Evolutionary conservation across 2,329 filamentous ascomycete species (phyloP), one percentile per base, ranked within the genome.

Genomic region (Penicillium paneum): DNA sequence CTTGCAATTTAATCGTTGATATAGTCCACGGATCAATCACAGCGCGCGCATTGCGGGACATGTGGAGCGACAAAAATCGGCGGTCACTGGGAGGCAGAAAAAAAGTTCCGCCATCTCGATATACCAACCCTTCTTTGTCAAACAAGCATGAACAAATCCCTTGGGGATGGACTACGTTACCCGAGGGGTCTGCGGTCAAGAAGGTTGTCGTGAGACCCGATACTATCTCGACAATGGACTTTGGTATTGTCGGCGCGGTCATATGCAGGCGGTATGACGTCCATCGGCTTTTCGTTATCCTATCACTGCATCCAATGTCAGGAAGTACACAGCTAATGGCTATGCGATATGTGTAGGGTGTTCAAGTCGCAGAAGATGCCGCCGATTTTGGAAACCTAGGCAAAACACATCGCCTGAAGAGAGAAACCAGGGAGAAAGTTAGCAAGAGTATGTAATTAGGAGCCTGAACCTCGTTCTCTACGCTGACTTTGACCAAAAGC

Each of bases 161-260:
- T 52, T 61, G 67, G 57, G 58, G 53, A 75, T 74, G 74, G 72
- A 76, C 51, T 78, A 78, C 64, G 67, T 69, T 51, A 74, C 72
- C 51, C 76, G 75, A 58, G 77, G 78, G 56, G 68, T 67, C 46
- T 85, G 82, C 64, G 80, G 79, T 45, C 76, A 82, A 58, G 81
- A 83, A 58, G 81, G 83, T 65, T 96, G 91, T 69, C 86, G 88
- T 56, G 87, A 88, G 48, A 81, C 80, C 39, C 82, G 82, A 58
- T 91, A 88, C 75, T 89, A 90, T 67, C 77, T 86, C 31, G 85
- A 91, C 61, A 88, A 89, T 72, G 90, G 90, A 3, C 82, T 87
- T 54, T 84, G 86, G 58, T 95, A 90, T 71, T 96, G 91, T 72
- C 81, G 87, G 59, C 86, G 89, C 62, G 90, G 90, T 31, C 91